Base-by-base conservation (phyloP, 228 moss, liverwort and hornwort genomes). In the Sphagnum fallax region DNA sequence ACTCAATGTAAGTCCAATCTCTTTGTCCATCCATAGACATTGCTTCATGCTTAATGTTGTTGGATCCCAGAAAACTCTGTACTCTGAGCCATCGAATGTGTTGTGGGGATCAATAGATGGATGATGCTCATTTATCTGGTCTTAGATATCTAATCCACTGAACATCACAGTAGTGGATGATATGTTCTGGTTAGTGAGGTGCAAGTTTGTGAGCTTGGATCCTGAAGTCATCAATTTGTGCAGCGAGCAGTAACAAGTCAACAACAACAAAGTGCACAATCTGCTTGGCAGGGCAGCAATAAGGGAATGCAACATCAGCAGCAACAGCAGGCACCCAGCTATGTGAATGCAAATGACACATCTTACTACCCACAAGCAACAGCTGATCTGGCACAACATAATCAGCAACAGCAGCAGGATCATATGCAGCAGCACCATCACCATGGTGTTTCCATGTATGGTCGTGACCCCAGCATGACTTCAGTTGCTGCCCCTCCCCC, bases 401-500 rank as follows among this genome's bases (percentile, higher is more conserved):
- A 87, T 76, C 71, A 83, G 68, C 85, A 79, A 62, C 71, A 57
- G 14, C 74, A 80, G 52, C 83, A 76, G 52, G 83, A 87, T 48
- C 58, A 66, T 51, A 16, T 87, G 70, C 70, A 78, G 61, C 88
- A 84, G 68, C 90, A 90, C 67, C 93, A 90, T 62, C 97, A 98
- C 73, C 98, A 98, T 70, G 98, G 94, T 51, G 89, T 98, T 63
- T 89, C 90, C 53, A 81, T 98, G 73, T 98, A 98, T 78, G 98
- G 98, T 50, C 88, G 98, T 53, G 98, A 98, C 80, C 98, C 98
- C 63, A 90, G 90, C 15, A 76, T 92, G 53, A 90, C 88, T 67
- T 84, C 98, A 70, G 92, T 98, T 51, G 90, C 87, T 49, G 90
- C 94, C 51, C 98, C 98, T 66, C 94, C 92, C 76, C 98, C 98